These are phyloP conservation scores for Scedosporium aurantiacum DNA, from an alignment of 2,329 filamentous ascomycete genomes.

Conservation along the genomic window DNA sequence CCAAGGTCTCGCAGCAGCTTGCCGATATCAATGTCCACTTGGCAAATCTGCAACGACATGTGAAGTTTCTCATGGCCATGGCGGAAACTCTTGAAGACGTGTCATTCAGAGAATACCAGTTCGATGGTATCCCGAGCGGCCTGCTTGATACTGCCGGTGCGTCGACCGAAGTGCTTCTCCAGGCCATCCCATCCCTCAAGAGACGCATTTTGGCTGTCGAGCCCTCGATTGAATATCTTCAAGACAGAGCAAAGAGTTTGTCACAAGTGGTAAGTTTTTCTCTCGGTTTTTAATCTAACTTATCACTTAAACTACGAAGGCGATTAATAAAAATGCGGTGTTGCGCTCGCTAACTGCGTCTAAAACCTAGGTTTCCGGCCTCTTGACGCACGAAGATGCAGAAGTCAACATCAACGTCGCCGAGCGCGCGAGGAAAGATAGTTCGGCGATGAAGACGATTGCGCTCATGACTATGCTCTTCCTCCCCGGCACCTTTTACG, in stretches of 20 bases:
- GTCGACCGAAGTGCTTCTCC: neutral
- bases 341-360: neutral
- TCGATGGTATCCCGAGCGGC: neutral
- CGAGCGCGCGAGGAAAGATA: slow-evolving; percentile 1
- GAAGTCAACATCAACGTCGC: slow-evolving; percentile 6
- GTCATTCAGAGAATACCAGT: neutral
- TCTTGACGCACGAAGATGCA: slow-evolving; percentile 9
- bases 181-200: slow-evolving; percentile 1
- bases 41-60: slow-evolving; percentile 8
- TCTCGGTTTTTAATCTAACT: neutral
- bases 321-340: neutral
- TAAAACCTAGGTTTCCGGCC: slow-evolving; percentile 5
- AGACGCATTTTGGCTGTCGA: slow-evolving; percentile 4
- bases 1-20: slow-evolving; percentile 7
- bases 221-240: slow-evolving; percentile 6
- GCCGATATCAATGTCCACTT: slow-evolving; percentile 8
- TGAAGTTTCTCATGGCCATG: slow-evolving; percentile 4
- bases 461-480: slow-evolving; percentile 10
- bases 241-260: slow-evolving; percentile 7
- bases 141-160: neutral
- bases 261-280: slow-evolving; percentile 7
- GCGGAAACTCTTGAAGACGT: neutral
- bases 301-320: no score
- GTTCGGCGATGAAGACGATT: slow-evolving; percentile 8
- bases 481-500: slow-evolving; percentile 8